phyloP scores from a whole-genome alignment of 768 basidiomycete genomes.

The Pisolithus orientalis region DNA sequence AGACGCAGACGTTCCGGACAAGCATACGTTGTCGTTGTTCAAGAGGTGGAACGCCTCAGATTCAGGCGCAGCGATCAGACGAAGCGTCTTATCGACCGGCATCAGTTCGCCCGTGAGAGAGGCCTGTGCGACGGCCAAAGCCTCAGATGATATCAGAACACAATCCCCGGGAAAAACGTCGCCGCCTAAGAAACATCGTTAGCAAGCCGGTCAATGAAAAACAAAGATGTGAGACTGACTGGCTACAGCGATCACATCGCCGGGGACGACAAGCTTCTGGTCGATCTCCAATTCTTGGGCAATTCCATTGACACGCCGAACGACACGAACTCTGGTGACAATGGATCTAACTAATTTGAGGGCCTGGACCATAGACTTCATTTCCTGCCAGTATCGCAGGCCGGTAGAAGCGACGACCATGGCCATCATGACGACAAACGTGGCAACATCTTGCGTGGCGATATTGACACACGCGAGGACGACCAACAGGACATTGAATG shows the following conservation, averaged over 20 bases:
- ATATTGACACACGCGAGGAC: conserved; percentile 27
- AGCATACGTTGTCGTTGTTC: conserved; percentile 27
- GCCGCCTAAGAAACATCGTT: conserved; percentile 16
- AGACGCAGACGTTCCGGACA: conserved; percentile 30
- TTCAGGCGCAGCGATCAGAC: conserved; percentile 9
- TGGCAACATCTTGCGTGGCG: conserved; percentile 27
- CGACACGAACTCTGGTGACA: conserved; percentile 26
- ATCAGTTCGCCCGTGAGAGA: conserved; percentile 32
- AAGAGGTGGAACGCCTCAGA: conserved; percentile 23
- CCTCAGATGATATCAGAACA: conserved; percentile 27
- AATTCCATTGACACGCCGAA: conserved; percentile 19
- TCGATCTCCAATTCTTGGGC: conserved; percentile 25
- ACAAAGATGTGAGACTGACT: conserved; percentile 11
- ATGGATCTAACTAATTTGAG: conserved; percentile 29
- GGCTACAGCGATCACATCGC: conserved; percentile 26
- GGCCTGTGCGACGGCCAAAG: conserved; percentile 29
- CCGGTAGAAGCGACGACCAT: conserved; percentile 32
- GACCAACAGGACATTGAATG: conserved; percentile 28
- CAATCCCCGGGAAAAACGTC: conserved; percentile 33
- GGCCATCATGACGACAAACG: conserved; percentile 29
- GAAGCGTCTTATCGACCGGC: conserved; percentile 26
- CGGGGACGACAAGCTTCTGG: conserved; percentile 25
- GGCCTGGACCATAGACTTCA: conserved; percentile 30
- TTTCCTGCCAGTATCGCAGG: conserved; percentile 30
- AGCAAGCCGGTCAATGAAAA: background rate